These are phyloP conservation scores for Chaetoceros muelleri DNA, from an alignment of 108 stramenopile species.

Conservation along the genomic window DNA sequence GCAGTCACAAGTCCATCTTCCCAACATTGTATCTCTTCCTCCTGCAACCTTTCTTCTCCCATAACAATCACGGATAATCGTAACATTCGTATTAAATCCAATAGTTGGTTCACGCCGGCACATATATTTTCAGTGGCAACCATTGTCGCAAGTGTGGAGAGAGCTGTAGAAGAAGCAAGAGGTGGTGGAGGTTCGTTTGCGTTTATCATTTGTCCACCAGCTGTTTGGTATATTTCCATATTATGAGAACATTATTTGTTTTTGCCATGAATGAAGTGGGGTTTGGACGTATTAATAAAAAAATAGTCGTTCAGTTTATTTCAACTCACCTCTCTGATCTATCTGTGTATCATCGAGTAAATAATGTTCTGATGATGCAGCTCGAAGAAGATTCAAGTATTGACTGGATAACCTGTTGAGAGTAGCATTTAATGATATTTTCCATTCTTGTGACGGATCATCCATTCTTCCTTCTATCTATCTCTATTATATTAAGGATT, in stretches of 20 bases:
- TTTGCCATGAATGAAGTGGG: no score
- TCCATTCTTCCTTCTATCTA: no score
- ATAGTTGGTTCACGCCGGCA: slow-evolving; percentile 54
- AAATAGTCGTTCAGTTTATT: no score
- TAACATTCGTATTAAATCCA: slow-evolving; percentile 74
- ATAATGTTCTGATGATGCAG: slow-evolving; percentile 50
- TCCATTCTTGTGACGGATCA: slow-evolving; percentile 72
- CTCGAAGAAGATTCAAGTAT: slow-evolving; percentile 60
- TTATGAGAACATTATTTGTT: slow-evolving; percentile 14
- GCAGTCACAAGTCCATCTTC: slow-evolving; percentile 29
- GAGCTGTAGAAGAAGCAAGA: slow-evolving; percentile 47
- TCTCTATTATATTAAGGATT: no score
- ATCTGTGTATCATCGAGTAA: slow-evolving; percentile 29
- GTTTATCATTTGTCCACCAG: slow-evolving; percentile 58
- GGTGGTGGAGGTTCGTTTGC: slow-evolving; percentile 71
- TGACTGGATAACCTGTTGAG: slow-evolving; percentile 79
- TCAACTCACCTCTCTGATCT: slow-evolving; percentile 15
- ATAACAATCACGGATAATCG: slow-evolving; percentile 59
- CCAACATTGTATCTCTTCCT: slow-evolving; percentile 57
- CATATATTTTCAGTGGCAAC: slow-evolving; percentile 71
- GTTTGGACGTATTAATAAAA: no score
- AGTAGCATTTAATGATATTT: slow-evolving; percentile 59
- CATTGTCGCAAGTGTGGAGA: slow-evolving; percentile 49
- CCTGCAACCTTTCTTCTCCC: slow-evolving; percentile 67
- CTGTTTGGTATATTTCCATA: slow-evolving; percentile 40